Base-by-base conservation (phyloP, 805 yeast species). In the Yamadazyma endophytica region DNA sequence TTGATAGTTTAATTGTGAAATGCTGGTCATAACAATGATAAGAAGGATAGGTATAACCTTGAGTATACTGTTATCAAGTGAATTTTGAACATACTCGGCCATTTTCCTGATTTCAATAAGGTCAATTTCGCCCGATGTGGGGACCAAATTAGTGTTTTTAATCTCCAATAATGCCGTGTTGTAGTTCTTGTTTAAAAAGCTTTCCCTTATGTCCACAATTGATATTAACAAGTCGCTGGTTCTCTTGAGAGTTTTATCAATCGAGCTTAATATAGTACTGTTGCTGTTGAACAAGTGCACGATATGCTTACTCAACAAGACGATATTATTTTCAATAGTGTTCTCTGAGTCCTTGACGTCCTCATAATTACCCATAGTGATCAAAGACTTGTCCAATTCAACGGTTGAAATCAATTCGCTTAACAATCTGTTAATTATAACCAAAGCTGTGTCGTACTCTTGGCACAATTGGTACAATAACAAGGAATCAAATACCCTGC, bases 391-490 rank as follows among this genome's bases (percentile, higher is more conserved):
- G 34, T 78, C 82, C 37, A 82, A 62, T 41, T 84, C 95, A 3
- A 82, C 74, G 31, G 80, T 70, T 29, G 84, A 70, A 32, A 90
- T 64, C 13, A 79, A 69, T 52, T 89, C 95, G 20, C 96, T 87
- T 21, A 92, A 62, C 18, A 86, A 60, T 46, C 77, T 73, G 60
- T 85, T 88, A 42, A 88, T 75, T 37, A 87, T 71, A 2, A 73
- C 56, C 6, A 90, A 72, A 9, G 87, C 97, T 18, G 82, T 79
- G 50, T 83, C 82, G 54, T 82, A 82, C 44, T 89, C 95, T 57
- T 85, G 94, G 28, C 95, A 77, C 42, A 90, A 71, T 58, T 89
- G 96, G 53, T 85, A 90, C 33, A 92, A 69, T 35, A 85, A 65
- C 39, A 92, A 72, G 13, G 96, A 85, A 50, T 92, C 97, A 39